Base-by-base conservation (phyloP, 2,329 filamentous ascomycete species). In the Diaporthe sp. region DNA sequence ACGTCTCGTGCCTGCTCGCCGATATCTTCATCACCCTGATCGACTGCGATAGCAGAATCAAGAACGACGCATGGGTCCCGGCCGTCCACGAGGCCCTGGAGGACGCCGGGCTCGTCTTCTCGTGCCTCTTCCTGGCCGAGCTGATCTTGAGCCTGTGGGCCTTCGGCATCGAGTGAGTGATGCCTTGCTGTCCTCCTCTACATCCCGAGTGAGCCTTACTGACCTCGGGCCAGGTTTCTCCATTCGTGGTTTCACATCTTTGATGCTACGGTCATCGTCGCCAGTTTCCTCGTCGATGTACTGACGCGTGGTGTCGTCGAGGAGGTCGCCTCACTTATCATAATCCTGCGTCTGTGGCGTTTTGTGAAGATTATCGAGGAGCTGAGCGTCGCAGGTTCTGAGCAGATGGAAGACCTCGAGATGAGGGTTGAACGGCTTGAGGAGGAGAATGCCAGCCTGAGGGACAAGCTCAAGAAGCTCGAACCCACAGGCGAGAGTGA, bases 321-420 rank as follows among this genome's bases (percentile, higher is more conserved):
- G 81, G 90, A 93, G 79, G 90, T 93, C 62, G 91, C 89, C 1
- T 93, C 91, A 0, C 85, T 94, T n/a, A 88, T 94, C 67, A 87
- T 94, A 39, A 86, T 93, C 5, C 84, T 94, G 59, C 90, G 92
- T 72, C 85, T 94, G 4, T 94, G 92, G 90, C 88, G 93, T 22
- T 88, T 94, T 59, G 90, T 93, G 81, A 93, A 94, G 84, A 92
- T 94, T 70, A 89, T 93, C 9, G 91, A 94, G 79, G 92, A 94
- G 82, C 86, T 94, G 76, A 89, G 89, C 42, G 87, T 92, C 9
- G 91, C 91, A 12, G 91, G 91, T 1, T 84, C 89, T 49, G 92
- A 94, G 82, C 86, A 91, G 80, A 89, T 91, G 84, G 91, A 92
- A 77, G 86, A 87, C 13, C 82, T 93, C 53, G 85, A 90, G 77